These are phyloP conservation scores for Schizosaccharomyces japonicus DNA, from an alignment of 805 yeast species.

Conservation along the genomic window DNA sequence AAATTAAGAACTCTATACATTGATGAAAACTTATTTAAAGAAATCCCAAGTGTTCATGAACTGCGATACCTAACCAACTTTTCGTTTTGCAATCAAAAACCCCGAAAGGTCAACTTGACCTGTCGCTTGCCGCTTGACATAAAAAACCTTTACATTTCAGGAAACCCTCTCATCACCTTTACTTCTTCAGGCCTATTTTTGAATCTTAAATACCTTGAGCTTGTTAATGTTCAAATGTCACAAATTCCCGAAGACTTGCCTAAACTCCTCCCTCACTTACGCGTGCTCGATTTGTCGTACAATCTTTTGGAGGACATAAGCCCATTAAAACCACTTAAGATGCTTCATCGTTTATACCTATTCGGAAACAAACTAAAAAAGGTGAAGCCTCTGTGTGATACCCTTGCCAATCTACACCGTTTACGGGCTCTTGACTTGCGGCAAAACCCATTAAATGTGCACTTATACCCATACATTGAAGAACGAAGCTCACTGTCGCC, in stretches of 20 bases:
- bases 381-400: conserved; percentile 10
- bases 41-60: conserved; percentile 15
- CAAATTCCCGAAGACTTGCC: conserved; percentile 13
- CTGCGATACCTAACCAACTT: conserved; percentile 21
- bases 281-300: conserved; percentile 16
- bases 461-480: conserved; percentile 12
- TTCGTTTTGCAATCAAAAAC: conserved; percentile 13
- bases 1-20: conserved; percentile 10
- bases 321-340: conserved; percentile 13
- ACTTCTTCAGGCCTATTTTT: conserved; percentile 13
- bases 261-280: conserved; percentile 12
- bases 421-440: conserved; percentile 14
- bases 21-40: conserved; percentile 14
- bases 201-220: conserved; percentile 15
- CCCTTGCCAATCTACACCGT: conserved; percentile 9
- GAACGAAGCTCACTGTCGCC: neutral
- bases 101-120: neutral
- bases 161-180: conserved; percentile 12
- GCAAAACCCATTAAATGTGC: conserved; percentile 14
- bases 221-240: conserved; percentile 12
- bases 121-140: conserved; percentile 14
- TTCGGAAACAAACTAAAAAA: conserved; percentile 12
- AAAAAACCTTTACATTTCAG: conserved; percentile 20
- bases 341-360: conserved; percentile 13
- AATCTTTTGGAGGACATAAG: conserved; percentile 13